Conservation (phyloP, 2,329 filamentous ascomycete species). For the Penicillium sp. region DNA sequence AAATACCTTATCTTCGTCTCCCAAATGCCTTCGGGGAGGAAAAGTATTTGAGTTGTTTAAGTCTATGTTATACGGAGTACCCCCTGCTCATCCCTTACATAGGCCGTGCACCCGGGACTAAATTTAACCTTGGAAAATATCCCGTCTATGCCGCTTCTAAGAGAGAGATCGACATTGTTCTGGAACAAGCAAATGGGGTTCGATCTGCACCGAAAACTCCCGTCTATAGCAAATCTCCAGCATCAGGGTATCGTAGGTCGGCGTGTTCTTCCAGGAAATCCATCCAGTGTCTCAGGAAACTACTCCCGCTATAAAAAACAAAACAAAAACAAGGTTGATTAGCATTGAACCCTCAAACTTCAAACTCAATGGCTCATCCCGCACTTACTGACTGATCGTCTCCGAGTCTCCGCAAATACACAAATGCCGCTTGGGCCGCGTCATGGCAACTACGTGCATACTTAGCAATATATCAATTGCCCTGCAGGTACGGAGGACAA, state of each 20-base stretch:
- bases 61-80: neutral
- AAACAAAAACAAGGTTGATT: constrained; percentile 6
- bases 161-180: neutral
- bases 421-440: constrained; percentile 82
- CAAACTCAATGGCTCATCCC: neutral
- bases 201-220: neutral
- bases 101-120: constrained; percentile 4
- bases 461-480: constrained; percentile 9
- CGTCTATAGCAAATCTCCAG: constrained; percentile 33
- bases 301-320: constrained; percentile 64
- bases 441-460: constrained; percentile 78
- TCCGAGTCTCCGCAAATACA: constrained; percentile 93
- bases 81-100: neutral
- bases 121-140: constrained; percentile 2
- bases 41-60: neutral
- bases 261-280: constrained; percentile 82
- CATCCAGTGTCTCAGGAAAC: constrained; percentile 90
- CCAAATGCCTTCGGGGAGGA: no score
- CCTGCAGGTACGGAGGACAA: neutral
- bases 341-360: neutral
- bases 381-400: constrained; percentile 77
- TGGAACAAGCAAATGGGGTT: neutral
- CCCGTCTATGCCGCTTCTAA: neutral
- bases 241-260: constrained; percentile 83
- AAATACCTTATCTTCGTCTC: neutral